A percentile compares a stretch with the other conserved stretches of the same genome.
Evolutionary conservation across 1,284 basidiomycete genomes (phyloP).

Genomic region (Cutaneotrichosporon mucoides): DNA sequence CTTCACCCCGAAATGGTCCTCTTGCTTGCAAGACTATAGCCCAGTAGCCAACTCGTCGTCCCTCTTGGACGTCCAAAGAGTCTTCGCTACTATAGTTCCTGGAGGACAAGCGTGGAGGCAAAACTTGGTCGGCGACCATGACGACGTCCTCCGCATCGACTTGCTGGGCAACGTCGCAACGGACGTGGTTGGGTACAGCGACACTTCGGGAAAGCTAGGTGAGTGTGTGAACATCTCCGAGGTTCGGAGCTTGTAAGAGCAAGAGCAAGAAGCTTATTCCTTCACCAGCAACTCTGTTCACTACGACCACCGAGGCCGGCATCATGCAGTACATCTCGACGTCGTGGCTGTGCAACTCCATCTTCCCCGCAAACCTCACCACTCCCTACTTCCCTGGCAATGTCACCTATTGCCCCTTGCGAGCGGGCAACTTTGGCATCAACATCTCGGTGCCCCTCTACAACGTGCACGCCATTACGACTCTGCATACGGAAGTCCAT

Average conservation of each 20-base stretch:
- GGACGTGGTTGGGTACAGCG: slow-evolving; percentile 59
- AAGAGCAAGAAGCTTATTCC: slow-evolving; percentile 1
- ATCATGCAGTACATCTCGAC: slow-evolving; percentile 66
- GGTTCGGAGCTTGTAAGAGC: background rate
- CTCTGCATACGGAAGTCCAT: slow-evolving; percentile 75
- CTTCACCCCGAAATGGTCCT: slow-evolving; percentile 27
- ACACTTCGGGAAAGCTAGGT: slow-evolving; percentile 63
- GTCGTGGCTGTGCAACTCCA: slow-evolving; percentile 66
- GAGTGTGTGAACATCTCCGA: slow-evolving; percentile 26
- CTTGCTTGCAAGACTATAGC: slow-evolving; percentile 25
- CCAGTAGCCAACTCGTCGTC: slow-evolving; percentile 18
- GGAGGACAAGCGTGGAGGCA: slow-evolving; percentile 40
- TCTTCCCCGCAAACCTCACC: slow-evolving; percentile 67
- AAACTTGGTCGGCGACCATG: slow-evolving; percentile 34
- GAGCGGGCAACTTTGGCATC: slow-evolving; percentile 71
- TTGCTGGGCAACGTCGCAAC: slow-evolving; percentile 44
- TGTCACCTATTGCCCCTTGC: slow-evolving; percentile 61
- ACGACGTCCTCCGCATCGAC: slow-evolving; percentile 44
- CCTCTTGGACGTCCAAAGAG: slow-evolving; percentile 56
- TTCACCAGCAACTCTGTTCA: slow-evolving; percentile 72
- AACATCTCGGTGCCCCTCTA: slow-evolving; percentile 70
- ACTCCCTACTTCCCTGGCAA: slow-evolving; percentile 45
- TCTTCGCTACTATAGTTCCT: slow-evolving; percentile 68
- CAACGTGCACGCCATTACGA: slow-evolving; percentile 68
- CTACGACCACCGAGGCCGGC: slow-evolving; percentile 71